These are phyloP conservation scores for Pleurostoma richardsiae DNA, from an alignment of 2,329 filamentous ascomycete species.

Conservation along the genomic window DNA sequence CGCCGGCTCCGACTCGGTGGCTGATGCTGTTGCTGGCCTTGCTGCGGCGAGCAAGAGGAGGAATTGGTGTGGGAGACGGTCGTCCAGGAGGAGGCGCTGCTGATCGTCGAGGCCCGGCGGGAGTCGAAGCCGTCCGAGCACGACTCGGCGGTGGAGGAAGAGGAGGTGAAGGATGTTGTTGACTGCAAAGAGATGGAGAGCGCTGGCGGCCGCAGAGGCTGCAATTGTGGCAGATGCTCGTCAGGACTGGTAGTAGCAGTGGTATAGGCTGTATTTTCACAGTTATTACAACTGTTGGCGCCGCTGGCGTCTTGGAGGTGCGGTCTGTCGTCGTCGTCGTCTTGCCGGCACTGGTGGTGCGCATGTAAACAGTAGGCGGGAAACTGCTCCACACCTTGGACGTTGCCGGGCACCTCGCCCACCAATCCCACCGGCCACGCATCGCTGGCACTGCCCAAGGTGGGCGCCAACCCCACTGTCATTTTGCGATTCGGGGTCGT, in stretches of 20 bases:
- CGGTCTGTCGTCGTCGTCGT: neutral
- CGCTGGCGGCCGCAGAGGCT: slow-evolving; percentile 10
- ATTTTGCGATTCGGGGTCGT: neutral
- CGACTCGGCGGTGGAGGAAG: slow-evolving; percentile 17
- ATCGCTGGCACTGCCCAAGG: neutral
- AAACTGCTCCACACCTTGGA: slow-evolving; percentile 26
- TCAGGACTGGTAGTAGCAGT: slow-evolving; percentile 9
- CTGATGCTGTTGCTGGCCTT: slow-evolving; percentile 2
- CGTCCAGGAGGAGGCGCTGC: slow-evolving; percentile 17
- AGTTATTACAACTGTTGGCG: neutral
- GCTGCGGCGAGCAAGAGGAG: neutral
- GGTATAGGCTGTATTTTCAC: slow-evolving; percentile 4
- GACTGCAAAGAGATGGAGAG: slow-evolving; percentile 19
- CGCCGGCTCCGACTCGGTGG: slow-evolving; percentile 30
- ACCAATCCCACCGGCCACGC: slow-evolving; percentile 2
- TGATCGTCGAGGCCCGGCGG: slow-evolving; percentile 20
- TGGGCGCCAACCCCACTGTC: neutral
- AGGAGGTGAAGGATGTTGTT: slow-evolving; percentile 17
- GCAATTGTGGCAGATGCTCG: slow-evolving; percentile 3
- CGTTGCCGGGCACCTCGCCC: slow-evolving; percentile 27
- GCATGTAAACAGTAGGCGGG: slow-evolving; percentile 38
- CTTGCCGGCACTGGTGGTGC: slow-evolving; percentile 3
- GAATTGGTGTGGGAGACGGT: slow-evolving; percentile 5
- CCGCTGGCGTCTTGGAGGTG: too few relatives aligned
- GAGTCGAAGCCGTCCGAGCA: slow-evolving; percentile 18